Conservation (phyloP, 2,329 filamentous ascomycete genomes). For the Aspergillus sp. region DNA sequence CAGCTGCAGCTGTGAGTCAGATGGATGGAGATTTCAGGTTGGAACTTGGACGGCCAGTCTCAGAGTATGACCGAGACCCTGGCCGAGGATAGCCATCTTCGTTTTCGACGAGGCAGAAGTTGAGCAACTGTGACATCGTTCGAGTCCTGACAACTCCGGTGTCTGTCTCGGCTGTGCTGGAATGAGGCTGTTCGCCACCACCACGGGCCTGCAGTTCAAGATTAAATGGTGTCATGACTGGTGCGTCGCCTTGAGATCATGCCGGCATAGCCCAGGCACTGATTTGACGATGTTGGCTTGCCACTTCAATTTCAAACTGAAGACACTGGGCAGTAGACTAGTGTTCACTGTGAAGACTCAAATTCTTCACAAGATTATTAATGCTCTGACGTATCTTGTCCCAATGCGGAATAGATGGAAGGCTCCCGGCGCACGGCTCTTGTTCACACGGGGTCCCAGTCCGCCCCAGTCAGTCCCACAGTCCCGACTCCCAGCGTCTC, state of each 20-base stretch:
- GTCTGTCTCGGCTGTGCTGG: conserved; percentile 8
- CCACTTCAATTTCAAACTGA: background rate
- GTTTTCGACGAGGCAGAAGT: background rate
- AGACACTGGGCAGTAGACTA: too few species aligned
- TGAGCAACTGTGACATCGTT: background rate
- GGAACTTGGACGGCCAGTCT: background rate
- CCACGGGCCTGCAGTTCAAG: background rate
- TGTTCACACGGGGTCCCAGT: conserved; percentile 1
- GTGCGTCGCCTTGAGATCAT: background rate
- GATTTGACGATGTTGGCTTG: background rate
- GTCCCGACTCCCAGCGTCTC: background rate
- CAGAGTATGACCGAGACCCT: background rate
- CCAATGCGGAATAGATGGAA: background rate
- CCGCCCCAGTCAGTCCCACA: background rate
- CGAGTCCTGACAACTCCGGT: too few species aligned
- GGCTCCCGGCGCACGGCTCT: background rate
- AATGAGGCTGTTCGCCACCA: conserved; percentile 7
- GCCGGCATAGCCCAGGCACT: background rate
- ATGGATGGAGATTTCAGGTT: background rate
- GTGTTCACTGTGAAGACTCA: too few species aligned
- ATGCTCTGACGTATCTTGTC: conserved; percentile 4
- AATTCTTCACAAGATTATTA: conserved; percentile 1
- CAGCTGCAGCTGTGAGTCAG: conserved; percentile 16
- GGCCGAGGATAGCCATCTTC: background rate
- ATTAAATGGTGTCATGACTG: background rate